A percentile compares a stretch with the other conserved stretches of the same genome.
These are phyloP conservation scores for Rhododendron ovatum DNA, from an alignment of 148 eudicot genomes.

Conservation along the genomic window DNA sequence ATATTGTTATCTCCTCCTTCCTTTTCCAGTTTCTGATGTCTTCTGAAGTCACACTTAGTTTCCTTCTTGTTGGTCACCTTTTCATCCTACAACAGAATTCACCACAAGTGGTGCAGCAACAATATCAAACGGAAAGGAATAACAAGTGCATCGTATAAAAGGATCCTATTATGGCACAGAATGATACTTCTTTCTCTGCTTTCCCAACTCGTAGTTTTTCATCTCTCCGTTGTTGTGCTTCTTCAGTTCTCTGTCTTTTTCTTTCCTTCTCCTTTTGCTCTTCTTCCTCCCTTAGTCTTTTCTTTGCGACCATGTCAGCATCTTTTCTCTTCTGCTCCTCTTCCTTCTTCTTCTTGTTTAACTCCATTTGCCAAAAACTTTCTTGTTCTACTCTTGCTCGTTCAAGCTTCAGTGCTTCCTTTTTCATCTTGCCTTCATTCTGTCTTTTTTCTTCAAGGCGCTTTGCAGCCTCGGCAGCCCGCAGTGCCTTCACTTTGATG, in stretches of 20 bases:
- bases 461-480: conserved; percentile 74
- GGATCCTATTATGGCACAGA: conserved; percentile 28
- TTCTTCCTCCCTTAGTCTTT: conserved; percentile 84
- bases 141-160: conserved; percentile 2
- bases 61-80: conserved; percentile 29
- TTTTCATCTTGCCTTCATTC: conserved; percentile 72
- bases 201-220: conserved; percentile 43
- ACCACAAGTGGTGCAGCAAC: conserved; percentile 10
- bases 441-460: conserved; percentile 64
- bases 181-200: conserved; percentile 36
- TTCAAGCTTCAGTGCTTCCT: conserved; percentile 73
- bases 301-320: conserved; percentile 58
- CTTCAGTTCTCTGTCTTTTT: conserved; percentile 69
- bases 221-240: conserved; percentile 43
- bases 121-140: conserved; percentile 8
- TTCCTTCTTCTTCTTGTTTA: conserved; percentile 56
- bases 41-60: conserved; percentile 19
- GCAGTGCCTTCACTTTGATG: conserved; percentile 78
- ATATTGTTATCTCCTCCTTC: conserved; percentile 21
- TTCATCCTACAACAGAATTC: conserved; percentile 34
- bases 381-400: conserved; percentile 66
- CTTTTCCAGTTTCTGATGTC: conserved; percentile 19
- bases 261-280: conserved; percentile 69
- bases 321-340: conserved; percentile 68
- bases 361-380: conserved; percentile 55